Conservation (phyloP, 2,329 filamentous ascomycete species). For the Ophiostoma triangulosporum region DNA sequence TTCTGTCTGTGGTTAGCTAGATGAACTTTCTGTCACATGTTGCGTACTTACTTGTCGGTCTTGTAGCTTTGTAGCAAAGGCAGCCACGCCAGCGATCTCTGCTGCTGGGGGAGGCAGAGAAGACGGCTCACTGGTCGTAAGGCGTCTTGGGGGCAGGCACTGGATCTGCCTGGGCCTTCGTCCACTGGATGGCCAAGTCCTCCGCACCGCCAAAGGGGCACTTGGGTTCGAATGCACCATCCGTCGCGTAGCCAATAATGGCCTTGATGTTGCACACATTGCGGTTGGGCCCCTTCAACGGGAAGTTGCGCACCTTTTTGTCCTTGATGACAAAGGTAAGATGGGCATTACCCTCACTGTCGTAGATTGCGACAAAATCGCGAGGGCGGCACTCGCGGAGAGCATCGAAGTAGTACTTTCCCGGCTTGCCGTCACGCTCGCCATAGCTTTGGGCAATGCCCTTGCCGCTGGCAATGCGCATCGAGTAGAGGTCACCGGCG, state of each 20-base stretch:
- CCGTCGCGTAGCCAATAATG: not conserved
- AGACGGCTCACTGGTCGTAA: not conserved
- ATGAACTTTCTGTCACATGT: too few relatives aligned
- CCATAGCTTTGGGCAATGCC: not conserved
- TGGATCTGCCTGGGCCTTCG: not conserved
- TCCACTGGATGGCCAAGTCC: not conserved
- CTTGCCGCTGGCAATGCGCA: not conserved
- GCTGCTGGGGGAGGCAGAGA: too few relatives aligned
- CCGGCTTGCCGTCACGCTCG: not conserved
- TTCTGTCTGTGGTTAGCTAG: too few relatives aligned
- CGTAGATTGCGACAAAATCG: not conserved
- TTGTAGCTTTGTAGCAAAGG: too few relatives aligned
- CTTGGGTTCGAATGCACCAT: not conserved
- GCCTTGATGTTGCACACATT: not conserved
- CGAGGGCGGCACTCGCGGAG: not conserved
- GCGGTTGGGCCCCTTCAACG: not conserved
- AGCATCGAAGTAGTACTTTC: not conserved
- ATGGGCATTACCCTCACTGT: not conserved
- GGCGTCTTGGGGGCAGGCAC: not conserved
- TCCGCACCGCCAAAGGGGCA: not conserved
- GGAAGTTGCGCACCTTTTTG: not conserved
- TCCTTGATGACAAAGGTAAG: not conserved
- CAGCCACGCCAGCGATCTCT: too few relatives aligned
- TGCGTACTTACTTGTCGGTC: too few relatives aligned
- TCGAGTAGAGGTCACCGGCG: not conserved